These are phyloP conservation scores for Gnomoniopsis smithogilvyi DNA, from an alignment of 2,329 filamentous ascomycete genomes.

Conservation along the genomic window DNA sequence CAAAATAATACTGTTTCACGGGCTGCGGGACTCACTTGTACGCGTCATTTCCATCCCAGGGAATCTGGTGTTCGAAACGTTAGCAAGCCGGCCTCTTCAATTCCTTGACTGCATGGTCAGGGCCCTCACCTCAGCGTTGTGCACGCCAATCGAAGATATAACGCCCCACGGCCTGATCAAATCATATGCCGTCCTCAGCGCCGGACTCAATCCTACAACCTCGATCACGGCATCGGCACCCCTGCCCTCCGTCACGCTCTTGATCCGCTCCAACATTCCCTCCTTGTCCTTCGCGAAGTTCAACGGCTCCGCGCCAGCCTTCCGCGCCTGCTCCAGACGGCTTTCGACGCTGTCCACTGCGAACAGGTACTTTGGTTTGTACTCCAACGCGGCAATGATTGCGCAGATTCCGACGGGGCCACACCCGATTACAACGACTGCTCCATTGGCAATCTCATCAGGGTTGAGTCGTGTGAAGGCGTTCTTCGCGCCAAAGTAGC, in stretches of 20 bases:
- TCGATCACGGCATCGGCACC: slow-evolving; percentile 85
- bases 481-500: slow-evolving; percentile 79
- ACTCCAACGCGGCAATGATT: slow-evolving; percentile 71
- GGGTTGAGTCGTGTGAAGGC: slow-evolving; percentile 56
- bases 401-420: slow-evolving; percentile 85
- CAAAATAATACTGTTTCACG: background rate
- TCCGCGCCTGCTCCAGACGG: slow-evolving; percentile 68
- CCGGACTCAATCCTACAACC: slow-evolving; percentile 68
- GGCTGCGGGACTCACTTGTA: slow-evolving; percentile 42
- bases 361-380: slow-evolving; percentile 71
- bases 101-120: background rate
- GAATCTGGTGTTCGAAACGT: slow-evolving; percentile 45
- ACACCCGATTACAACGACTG: slow-evolving; percentile 79
- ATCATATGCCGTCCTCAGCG: slow-evolving; percentile 68
- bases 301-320: slow-evolving; percentile 76
- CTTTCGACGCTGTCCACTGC: slow-evolving; percentile 76
- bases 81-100: background rate
- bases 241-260: slow-evolving; percentile 71
- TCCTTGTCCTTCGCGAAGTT: slow-evolving; percentile 70
- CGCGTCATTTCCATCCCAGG: slow-evolving; percentile 63
- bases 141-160: slow-evolving; percentile 73
- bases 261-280: slow-evolving; percentile 64
- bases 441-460: slow-evolving; percentile 61
- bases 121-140: slow-evolving; percentile 64
- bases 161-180: slow-evolving; percentile 69